Percentiles rank a stretch among this genome's conserved stretches.
phyloP scores from a whole-genome alignment of 2,329 filamentous ascomycete species.

The Meredithiella fracta region DNA sequence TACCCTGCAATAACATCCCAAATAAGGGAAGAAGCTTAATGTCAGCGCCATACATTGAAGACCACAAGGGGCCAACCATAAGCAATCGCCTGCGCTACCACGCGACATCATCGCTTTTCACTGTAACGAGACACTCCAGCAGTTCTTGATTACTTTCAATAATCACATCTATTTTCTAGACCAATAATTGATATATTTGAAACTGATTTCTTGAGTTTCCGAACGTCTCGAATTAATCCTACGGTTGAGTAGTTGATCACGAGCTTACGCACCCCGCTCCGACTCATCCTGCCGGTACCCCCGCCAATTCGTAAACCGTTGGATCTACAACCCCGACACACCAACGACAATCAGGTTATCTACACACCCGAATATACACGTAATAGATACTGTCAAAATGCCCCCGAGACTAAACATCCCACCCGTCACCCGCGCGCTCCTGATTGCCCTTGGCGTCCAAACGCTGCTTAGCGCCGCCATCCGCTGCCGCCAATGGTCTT shows the following conservation, averaged over 20 bases:
- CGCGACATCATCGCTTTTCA: neutral
- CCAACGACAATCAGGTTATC: no score
- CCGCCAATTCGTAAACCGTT: no score
- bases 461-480: constrained; percentile 70
- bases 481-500: constrained; percentile 52
- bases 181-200: no score
- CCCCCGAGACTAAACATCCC: constrained; percentile 78
- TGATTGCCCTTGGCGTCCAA: constrained; percentile 58
- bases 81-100: neutral
- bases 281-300: neutral
- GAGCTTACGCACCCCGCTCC: neutral
- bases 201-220: no score
- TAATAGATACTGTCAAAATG: constrained; percentile 32
- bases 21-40: neutral
- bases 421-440: constrained; percentile 69
- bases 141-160: no score
- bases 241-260: no score
- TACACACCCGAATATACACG: no score
- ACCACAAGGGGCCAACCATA: neutral
- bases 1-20: neutral
- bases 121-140: no score
- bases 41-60: neutral
- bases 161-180: no score
- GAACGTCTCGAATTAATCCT: no score
- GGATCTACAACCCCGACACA: no score